Conservation (phyloP, 495 filamentous ascomycete genomes). For the Trypethelium eluteriae region DNA sequence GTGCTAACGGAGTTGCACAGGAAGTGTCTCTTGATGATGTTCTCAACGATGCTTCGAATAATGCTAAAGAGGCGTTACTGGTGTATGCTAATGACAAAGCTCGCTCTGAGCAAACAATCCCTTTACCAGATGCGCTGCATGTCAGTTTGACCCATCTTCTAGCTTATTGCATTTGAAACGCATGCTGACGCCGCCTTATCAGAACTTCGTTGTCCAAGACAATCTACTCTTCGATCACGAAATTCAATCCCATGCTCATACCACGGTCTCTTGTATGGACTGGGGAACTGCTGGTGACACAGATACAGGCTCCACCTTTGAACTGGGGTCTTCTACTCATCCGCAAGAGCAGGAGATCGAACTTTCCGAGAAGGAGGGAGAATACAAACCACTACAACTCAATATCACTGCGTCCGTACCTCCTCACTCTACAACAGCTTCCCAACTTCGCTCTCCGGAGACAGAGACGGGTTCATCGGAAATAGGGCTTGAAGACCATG, state of each 20-base stretch:
- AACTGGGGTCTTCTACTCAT: too few species aligned
- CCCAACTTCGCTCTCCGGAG: neutral
- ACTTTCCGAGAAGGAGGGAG: neutral
- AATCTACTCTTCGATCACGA: neutral
- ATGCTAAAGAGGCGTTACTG: conserved; percentile 18
- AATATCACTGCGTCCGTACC: neutral
- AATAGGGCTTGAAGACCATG: neutral
- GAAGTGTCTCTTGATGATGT: conserved; percentile 22
- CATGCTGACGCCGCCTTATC: neutral
- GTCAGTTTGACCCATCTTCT: neutral
- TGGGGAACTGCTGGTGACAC: neutral
- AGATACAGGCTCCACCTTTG: neutral
- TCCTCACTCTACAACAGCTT: neutral
- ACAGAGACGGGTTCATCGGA: neutral
- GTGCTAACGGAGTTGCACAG: conserved; percentile 11
- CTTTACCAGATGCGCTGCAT: neutral
- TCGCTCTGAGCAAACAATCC: neutral
- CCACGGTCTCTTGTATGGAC: neutral
- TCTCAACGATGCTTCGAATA: conserved; percentile 24
- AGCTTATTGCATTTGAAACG: neutral
- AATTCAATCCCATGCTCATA: neutral
- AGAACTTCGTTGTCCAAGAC: conserved; percentile 6
- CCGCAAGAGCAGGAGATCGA: neutral
- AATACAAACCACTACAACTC: neutral
- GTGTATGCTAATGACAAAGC: conserved; percentile 22